A percentile compares a stretch with the other conserved stretches of the same genome.
These are phyloP conservation scores for Ustilago loliicola DNA, from an alignment of 1,284 basidiomycete genomes.

Conservation along the genomic window DNA sequence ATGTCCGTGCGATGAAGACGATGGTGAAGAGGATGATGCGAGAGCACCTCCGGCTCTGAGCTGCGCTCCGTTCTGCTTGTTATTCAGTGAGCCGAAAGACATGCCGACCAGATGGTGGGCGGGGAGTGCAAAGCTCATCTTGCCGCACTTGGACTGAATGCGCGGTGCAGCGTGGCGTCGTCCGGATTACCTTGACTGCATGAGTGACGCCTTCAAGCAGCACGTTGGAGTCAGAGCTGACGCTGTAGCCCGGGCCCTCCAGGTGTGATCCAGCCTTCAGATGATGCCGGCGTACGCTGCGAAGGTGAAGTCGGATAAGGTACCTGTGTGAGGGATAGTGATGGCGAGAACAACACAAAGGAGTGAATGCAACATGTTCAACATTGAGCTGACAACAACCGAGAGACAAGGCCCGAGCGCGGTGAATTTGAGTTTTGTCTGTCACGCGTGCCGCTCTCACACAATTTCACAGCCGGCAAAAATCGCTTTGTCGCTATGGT, in stretches of 20 bases:
- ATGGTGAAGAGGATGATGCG: slow-evolving; percentile 13
- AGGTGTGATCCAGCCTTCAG: no score
- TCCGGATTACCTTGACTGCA: slow-evolving; percentile 6
- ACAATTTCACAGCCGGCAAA: not conserved
- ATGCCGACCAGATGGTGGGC: slow-evolving; percentile 18
- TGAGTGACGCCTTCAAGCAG: not conserved
- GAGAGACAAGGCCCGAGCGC: slow-evolving; percentile 2
- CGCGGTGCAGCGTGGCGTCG: not conserved
- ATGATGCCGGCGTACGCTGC: not conserved
- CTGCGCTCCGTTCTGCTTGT: slow-evolving; percentile 20
- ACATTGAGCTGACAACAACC: not conserved
- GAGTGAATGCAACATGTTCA: not conserved
- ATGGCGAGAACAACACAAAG: not conserved
- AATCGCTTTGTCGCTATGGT: not conserved
- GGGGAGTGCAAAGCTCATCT: slow-evolving; percentile 38
- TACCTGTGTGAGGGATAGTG: not conserved
- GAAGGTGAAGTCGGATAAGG: not conserved
- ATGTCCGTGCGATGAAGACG: slow-evolving; percentile 35
- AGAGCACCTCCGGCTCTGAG: slow-evolving; percentile 14
- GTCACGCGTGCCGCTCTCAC: slow-evolving; percentile 1
- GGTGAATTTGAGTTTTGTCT: not conserved
- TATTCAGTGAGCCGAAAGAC: slow-evolving; percentile 2
- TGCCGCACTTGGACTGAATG: not conserved
- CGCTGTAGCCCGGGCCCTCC: not conserved
- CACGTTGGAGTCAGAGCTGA: not conserved